A percentile compares a stretch with the other conserved stretches of the same genome.
phyloP scores from a whole-genome alignment of 1,284 basidiomycete genomes.

The Trichosporon sp. region DNA sequence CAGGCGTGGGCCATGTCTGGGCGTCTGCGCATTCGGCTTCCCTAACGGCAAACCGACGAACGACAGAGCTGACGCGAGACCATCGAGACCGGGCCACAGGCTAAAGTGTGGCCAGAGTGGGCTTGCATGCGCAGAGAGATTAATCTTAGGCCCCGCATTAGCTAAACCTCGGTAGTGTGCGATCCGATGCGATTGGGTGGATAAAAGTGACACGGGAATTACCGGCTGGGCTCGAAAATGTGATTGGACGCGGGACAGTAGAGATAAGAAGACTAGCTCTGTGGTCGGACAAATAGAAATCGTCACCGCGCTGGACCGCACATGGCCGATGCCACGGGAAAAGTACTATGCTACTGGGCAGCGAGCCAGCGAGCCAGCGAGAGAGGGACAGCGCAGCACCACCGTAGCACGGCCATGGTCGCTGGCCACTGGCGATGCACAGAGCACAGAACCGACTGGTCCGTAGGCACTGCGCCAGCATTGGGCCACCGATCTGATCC shows the following conservation, averaged over 20 bases:
- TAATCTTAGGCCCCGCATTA: constrained; percentile 2
- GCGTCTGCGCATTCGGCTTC: neutral
- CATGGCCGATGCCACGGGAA: neutral
- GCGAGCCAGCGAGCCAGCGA: neutral
- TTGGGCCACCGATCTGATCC: no score
- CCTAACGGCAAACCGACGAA: no score
- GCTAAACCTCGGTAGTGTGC: neutral
- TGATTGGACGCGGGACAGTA: neutral
- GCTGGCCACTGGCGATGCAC: neutral
- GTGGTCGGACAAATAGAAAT: constrained; percentile 4
- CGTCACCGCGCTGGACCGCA: constrained; percentile 1
- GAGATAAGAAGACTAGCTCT: neutral
- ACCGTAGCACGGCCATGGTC: neutral
- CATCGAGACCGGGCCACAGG: no score
- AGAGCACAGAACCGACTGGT: neutral
- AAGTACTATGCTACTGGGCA: neutral
- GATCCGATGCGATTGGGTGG: neutral
- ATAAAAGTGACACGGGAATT: constrained; percentile 1
- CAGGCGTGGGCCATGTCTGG: neutral
- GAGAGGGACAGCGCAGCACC: neutral
- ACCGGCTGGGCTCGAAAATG: neutral
- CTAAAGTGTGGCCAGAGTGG: no score
- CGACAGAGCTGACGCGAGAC: no score
- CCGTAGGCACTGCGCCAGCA: no score
- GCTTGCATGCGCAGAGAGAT: neutral